Base-by-base conservation (phyloP, 2,329 filamentous ascomycete genomes). In the Cladophialophora immunda region DNA sequence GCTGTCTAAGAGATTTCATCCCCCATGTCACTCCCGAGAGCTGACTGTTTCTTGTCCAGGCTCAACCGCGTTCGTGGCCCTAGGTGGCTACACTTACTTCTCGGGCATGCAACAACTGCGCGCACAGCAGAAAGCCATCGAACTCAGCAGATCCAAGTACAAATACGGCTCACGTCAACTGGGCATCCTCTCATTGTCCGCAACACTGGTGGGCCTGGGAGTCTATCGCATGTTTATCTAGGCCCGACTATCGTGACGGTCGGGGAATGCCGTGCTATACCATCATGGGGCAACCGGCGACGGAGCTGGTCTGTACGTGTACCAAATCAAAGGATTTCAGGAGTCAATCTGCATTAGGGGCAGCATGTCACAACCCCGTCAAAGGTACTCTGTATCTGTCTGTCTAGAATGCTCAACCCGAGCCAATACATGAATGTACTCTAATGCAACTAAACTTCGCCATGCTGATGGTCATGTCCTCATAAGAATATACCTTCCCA, bases 81-180 rank as follows among this genome's bases (percentile, higher is more conserved):
- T 94, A 17, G 92, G 89, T 3, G 88, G 84, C 0, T 95, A 94
- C 79, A 93, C 89, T 78, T 94, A 93, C 79, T 82, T 88, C 68
- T 91, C 90, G 2, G 92, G 92, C 65, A 90, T 89, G 78, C 82
- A 83, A 58, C 91, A 94, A 77, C 86, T 95, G 32, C 85, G 88
- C 73, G 83, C 84, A 73, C 89, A 92, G 76, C 84, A 86, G 68
- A 74, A 76, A 60, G 73, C 75, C 67, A 92, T 94, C 68, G 79
- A 92, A 66, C 83, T 86, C 75, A 91, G 90, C 80, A 86, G 87
- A 55, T 90, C 89, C 29, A 84, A 87, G 72, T 89, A 93, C 75
- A 90, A 91, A 67, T 89, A 93, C 85, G 86, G 86, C 69, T 90
- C 89, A 72, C 86, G 92, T 67, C 86, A 86, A 73, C 73, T 88